Evolutionary conservation across 2,329 filamentous ascomycete genomes (phyloP).

Genomic region (Neopestalotiopsis sp.): DNA sequence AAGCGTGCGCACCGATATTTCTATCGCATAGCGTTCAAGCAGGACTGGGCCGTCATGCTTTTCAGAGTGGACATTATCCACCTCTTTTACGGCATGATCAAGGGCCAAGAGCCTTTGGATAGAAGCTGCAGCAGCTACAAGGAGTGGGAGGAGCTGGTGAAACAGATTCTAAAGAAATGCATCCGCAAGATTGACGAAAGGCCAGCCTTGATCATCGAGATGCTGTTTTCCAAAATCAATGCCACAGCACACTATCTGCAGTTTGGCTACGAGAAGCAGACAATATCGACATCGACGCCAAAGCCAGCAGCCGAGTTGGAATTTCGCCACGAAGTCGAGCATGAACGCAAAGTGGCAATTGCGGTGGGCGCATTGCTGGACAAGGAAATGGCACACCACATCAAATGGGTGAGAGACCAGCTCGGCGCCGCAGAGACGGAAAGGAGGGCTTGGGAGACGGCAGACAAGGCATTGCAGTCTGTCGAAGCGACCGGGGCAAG

Average conservation of each 20-base stretch:
- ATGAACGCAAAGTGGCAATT: conserved; percentile 76
- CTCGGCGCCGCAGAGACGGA: conserved; percentile 73
- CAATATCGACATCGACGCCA: conserved; percentile 63
- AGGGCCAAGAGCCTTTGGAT: conserved; percentile 80
- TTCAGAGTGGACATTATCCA: conserved; percentile 91
- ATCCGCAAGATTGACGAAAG: conserved; percentile 85
- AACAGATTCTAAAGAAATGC: conserved; percentile 82
- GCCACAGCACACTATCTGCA: conserved; percentile 86
- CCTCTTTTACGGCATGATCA: conserved; percentile 89
- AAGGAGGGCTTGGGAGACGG: conserved; percentile 78
- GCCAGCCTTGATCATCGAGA: conserved; percentile 84
- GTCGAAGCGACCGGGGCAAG: conserved; percentile 39
- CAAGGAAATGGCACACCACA: conserved; percentile 74
- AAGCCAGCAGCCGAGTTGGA: conserved; percentile 82
- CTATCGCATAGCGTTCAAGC: conserved; percentile 92
- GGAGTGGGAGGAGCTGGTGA: conserved; percentile 90
- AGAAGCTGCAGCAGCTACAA: conserved; percentile 70
- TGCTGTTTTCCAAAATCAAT: conserved; percentile 92
- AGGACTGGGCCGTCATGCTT: conserved; percentile 86
- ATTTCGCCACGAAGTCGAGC: conserved; percentile 74
- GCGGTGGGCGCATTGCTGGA: conserved; percentile 81
- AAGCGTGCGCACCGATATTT: conserved; percentile 95
- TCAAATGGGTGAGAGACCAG: conserved; percentile 82
- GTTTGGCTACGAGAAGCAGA: conserved; percentile 85
- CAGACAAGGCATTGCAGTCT: conserved; percentile 64